Evolutionary conservation across 345 rosid genomes (phyloP).

Genomic region (Ricinus communis): DNA sequence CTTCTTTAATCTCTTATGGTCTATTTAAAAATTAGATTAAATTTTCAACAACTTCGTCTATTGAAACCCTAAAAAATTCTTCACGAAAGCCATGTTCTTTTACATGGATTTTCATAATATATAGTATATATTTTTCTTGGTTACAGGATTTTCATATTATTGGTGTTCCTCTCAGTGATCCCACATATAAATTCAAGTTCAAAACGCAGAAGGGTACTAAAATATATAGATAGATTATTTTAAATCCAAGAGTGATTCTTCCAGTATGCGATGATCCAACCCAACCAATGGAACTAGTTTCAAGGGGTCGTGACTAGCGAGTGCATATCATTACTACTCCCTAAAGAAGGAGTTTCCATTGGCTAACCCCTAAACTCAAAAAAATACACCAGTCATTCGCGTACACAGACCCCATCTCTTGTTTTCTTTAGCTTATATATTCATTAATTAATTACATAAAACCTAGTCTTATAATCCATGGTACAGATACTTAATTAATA

Average conservation of each 20-base stretch:
- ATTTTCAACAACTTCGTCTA: background rate
- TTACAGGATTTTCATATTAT: conserved; percentile 1
- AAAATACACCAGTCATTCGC: conserved; percentile 2
- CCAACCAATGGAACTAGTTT: conserved; percentile 17
- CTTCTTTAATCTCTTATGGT: background rate
- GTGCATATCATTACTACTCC: conserved; percentile 22
- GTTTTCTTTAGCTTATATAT: conserved; percentile 7
- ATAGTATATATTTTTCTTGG: no score
- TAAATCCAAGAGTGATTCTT: conserved; percentile 38
- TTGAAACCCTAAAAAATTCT: conserved; percentile 14
- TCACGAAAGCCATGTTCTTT: background rate
- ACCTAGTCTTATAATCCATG: conserved; percentile 27
- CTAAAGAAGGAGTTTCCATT: conserved; percentile 18
- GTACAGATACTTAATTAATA: conserved; percentile 26
- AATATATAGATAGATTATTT: conserved; percentile 4
- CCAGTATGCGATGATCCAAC: conserved; percentile 17
- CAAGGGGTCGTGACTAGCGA: background rate
- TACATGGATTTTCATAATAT: no score
- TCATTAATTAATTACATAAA: conserved; percentile 13
- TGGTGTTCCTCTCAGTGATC: background rate
- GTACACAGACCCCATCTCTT: conserved; percentile 23
- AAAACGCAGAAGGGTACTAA: background rate
- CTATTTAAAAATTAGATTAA: background rate
- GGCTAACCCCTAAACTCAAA: conserved; percentile 10
- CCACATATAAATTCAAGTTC: background rate